Evolutionary conservation across 306 rosid genomes (phyloP), one percentile per base, ranked within the genome.

Genomic region (Glycine tomentella): DNA sequence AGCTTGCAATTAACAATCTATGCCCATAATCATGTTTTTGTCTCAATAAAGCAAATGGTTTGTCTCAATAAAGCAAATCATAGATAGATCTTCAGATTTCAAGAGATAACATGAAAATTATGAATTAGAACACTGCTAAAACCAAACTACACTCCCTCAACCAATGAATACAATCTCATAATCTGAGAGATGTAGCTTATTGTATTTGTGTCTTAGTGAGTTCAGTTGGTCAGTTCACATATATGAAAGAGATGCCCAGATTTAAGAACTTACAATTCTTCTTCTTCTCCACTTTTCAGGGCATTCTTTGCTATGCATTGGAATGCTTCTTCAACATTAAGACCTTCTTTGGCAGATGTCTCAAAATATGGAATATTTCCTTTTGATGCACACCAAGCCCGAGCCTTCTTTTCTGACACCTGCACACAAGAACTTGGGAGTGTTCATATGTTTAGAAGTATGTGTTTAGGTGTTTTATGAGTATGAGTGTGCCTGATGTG

Each of bases 371-470:
- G 99, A 80, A 96, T 96, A 84, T 93, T 92, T 85, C 99, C 99
- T 84, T 96, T 96, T 6, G 98, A 87, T 70, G 98, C 98, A 90
- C 99, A 96, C 99, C 99, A 96, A 57, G 98, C 99, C 38, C 97
- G 93, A 58, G 99, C 99, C 81, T 96, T 96, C 88, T 93, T 96
- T 85, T 92, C 98, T 0, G 99, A 92, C 51, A 96, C 99, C 99
- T 96, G 84, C 65, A 63, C 34, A 71, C 44, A 75, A 68, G n/a
- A 42, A 80, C 48, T 48, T 70, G 44, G 16, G 68, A n/a, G 14
- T 56, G 78, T 75, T 78, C 14, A 75, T 13, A 81, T 44, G 64
- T 67, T 77, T 72, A 14, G 52, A 45, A 58, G 48, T 64, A 72
- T 69, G 14, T 14, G 20, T 17, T 66, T 36, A 20, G 75, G 79